Evolutionary conservation across 495 filamentous ascomycete genomes (phyloP), one percentile per base, ranked within the genome.

Genomic region (Hypomontagnella submonticulosa): DNA sequence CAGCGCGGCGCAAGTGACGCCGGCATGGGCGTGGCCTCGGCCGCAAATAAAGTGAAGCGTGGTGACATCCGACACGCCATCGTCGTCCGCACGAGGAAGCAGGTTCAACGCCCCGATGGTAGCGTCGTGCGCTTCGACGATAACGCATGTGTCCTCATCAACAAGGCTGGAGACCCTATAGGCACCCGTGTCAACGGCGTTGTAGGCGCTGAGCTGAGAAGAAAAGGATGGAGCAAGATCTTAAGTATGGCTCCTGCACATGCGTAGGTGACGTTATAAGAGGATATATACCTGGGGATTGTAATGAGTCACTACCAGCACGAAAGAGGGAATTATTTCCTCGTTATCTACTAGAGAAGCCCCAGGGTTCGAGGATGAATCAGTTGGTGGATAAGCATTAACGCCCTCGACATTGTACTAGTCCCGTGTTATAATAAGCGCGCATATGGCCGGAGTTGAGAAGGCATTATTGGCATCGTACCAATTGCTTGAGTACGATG

Each of bases 41-140:
- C 89, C 52, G 88, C 90, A 9, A 93, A 90, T 81, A 98, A 97
- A 74, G 95, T 99, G 71, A 90, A 92, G 71, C 90, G 95, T 70
- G 95, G 95, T 68, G 95, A 99, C 77, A 96, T 99, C 67, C 87
- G 93, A 56, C 95, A 99, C 76, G 95, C 95, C 8, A 91, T 99
- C 4, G 89, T 99, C 2, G 95, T 99, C 23, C 91, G 95, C 12
- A 97, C 92, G 51, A 85, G 77, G 69, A 94, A 98, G 79, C 89
- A 92, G 75, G 85, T 92, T 61, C 89, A 93, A 73, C 83, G 95
- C 36, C 83, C 85, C 5, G 95, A 99, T 80, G 95, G 95, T 23
- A 92, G 89, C 70, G 85, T 93, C 38, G 88, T 99, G 42, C 87
- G 87, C 42, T 99, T 98, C 77, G 95, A 95, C 80, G 95, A 99